Conservation (phyloP, 257 asterid species). For the Lycium ferocissimum region DNA sequence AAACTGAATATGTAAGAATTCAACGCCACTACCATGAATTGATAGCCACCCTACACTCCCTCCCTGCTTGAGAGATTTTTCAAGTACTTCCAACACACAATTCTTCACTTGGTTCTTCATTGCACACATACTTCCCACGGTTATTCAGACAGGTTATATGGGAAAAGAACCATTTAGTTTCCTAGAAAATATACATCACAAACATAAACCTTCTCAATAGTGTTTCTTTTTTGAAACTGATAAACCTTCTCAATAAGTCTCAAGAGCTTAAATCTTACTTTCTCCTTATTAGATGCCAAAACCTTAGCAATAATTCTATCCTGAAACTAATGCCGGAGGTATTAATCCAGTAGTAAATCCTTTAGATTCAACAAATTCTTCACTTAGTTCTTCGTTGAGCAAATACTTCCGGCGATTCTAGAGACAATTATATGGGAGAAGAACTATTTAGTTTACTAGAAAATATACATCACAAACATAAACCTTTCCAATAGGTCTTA, state of each 20-base stretch:
- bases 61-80: background rate
- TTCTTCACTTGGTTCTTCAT: conserved; percentile 3
- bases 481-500: background rate
- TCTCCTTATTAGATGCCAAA: background rate
- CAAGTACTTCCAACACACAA: conserved; percentile 19
- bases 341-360: no score
- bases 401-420: background rate
- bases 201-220: background rate
- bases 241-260: no score
- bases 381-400: conserved; percentile 2
- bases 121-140: background rate
- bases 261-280: background rate
- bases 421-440: background rate
- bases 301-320: background rate
- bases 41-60: background rate
- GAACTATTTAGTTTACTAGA: background rate
- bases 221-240: no score
- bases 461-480: background rate
- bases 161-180: background rate
- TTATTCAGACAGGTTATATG: background rate
- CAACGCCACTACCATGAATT: background rate
- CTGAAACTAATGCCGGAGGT: background rate
- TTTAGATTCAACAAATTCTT: background rate
- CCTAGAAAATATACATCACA: conserved; percentile 3
- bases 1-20: background rate